Base-by-base conservation (phyloP, 2,329 filamentous ascomycete genomes). In the Escovopsis sp. region DNA sequence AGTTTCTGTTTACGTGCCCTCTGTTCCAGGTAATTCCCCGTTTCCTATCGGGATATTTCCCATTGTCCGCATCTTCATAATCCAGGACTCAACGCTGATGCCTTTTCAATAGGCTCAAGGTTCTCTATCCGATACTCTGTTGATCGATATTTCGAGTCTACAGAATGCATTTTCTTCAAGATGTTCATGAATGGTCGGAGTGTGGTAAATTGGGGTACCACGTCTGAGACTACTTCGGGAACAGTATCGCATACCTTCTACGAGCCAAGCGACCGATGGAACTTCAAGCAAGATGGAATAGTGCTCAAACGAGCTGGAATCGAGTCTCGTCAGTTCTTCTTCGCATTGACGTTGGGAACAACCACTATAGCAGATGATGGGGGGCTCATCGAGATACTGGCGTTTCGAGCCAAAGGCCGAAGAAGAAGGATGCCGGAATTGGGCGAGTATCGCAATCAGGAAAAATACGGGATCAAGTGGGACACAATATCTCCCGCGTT, bases 1-100 rank as follows among this genome's bases (percentile, higher is more conserved):
- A 4, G 58, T 69, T 19, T 72, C 73, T 2, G 72, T 77, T 32
- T 77, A 77, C 48, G 64, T 77, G 11, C 71, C 73, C 2, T 75
- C 73, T 0, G 52, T 64, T 4, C 64, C 72, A 54, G 72, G 73
- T 73, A 53, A 44, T 55, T 48, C 7, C 4, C 8, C 12, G 12
- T 15, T 2, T 12, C 19, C 34, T 18, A 15, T 18, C 3, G 12
- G 12, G 19, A 18, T 36, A 3, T 2, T 37, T 12, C 23, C 33
- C 6, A 12, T 12, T 6, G 12, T 39, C n/a, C 19, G 38, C 36
- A 19, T 40, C 32, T 4, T 8, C 4, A 11, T 6, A 6, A 32
- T 26, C 4, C 36, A 38, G 23, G 11, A 38, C 11, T 12, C 23
- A 12, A 11, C 5, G n/a, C 40, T 48, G 15, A 50, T 39, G 51